Evolutionary conservation across 2,329 filamentous ascomycete species (phyloP).

Genomic region (Thielaviopsis cerberus): DNA sequence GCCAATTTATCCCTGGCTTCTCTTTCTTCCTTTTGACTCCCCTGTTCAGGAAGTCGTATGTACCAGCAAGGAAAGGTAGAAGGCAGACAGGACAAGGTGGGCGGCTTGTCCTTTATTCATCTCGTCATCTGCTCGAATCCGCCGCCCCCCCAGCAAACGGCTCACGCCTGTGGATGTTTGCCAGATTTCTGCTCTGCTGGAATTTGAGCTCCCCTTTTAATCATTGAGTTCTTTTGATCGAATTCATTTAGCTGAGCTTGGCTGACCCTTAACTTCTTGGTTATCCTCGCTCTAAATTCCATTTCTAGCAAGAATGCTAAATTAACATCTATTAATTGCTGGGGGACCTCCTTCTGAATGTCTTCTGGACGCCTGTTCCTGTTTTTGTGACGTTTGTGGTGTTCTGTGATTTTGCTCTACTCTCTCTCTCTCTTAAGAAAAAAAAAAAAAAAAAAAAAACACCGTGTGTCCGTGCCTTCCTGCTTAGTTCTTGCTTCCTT

Average conservation of each 20-base stretch:
- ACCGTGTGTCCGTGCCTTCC: not conserved
- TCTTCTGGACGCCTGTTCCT: not conserved
- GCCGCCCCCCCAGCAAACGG: not conserved
- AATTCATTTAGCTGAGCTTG: not conserved
- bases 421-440: not conserved
- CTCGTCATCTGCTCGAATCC: not conserved
- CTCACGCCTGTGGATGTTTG: not conserved
- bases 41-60: not conserved
- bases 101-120: not conserved
- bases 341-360: not conserved
- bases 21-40: not conserved
- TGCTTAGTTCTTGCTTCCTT: not conserved
- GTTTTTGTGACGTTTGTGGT: not conserved
- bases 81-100: not conserved
- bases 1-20: not conserved
- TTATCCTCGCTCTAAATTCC: not conserved
- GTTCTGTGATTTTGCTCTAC: not conserved
- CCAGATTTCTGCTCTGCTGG: not conserved
- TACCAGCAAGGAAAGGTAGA: not conserved
- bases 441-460: too few species aligned
- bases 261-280: not conserved
- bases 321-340: not conserved
- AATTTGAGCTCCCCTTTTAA: not conserved
- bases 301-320: not conserved
- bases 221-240: not conserved